Conservation (phyloP, 2,329 filamentous ascomycete genomes). For the Plectosphaerella plurivora region DNA sequence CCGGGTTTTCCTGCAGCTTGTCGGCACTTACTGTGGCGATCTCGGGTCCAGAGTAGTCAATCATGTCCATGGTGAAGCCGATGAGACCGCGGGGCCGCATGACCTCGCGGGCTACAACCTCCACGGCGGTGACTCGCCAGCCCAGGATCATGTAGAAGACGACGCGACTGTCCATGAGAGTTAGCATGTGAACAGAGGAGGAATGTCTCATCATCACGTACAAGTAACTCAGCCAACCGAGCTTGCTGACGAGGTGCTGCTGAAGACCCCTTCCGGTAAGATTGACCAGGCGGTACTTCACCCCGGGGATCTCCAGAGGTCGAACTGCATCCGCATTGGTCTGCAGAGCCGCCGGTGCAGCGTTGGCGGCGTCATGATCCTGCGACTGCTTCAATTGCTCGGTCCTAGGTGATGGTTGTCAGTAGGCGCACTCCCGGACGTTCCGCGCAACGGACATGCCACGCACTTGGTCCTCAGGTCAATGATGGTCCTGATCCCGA, state of each 20-base stretch:
- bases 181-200: neutral
- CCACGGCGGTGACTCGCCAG: conserved; percentile 65
- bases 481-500: conserved; percentile 67
- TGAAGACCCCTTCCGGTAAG: conserved; percentile 72
- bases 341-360: conserved; percentile 36
- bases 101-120: conserved; percentile 63
- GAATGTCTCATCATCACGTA: conserved; percentile 24
- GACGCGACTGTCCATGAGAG: conserved; percentile 43
- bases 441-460: neutral
- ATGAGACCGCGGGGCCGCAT: conserved; percentile 69
- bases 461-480: conserved; percentile 72
- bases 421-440: neutral
- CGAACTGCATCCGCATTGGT: conserved; percentile 47
- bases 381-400: conserved; percentile 67
- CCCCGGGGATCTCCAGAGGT: conserved; percentile 57
- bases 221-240: conserved; percentile 65
- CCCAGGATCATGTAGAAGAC: conserved; percentile 60
- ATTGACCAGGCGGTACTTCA: conserved; percentile 63
- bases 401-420: conserved; percentile 41
- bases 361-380: conserved; percentile 49
- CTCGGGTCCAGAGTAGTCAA: conserved; percentile 63
- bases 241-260: conserved; percentile 58
- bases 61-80: conserved; percentile 64
- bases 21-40: conserved; percentile 38
- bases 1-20: too few species aligned